These are phyloP conservation scores for Arxiozyma slooffiae DNA, from an alignment of 1,139 yeast species.

Conservation along the genomic window DNA sequence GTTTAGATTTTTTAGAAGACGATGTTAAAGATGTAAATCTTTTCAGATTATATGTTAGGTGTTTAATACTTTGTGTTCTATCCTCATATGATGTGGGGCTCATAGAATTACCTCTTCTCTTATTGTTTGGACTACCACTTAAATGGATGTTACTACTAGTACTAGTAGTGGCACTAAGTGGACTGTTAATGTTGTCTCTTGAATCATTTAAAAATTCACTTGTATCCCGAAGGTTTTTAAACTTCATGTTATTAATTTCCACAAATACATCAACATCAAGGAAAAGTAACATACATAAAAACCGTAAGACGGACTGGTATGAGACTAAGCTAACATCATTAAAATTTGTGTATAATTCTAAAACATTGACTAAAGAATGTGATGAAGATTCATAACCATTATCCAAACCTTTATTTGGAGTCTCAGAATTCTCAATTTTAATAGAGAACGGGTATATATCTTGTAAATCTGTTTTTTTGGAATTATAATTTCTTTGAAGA, in stretches of 20 bases:
- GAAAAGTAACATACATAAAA: slow-evolving; percentile 19
- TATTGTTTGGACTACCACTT: background rate
- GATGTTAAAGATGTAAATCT: slow-evolving; percentile 17
- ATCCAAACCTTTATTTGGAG: background rate
- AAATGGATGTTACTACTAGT: background rate
- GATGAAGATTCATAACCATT: background rate
- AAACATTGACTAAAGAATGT: slow-evolving; percentile 10
- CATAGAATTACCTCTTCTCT: background rate
- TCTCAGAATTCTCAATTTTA: background rate
- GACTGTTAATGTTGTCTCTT: background rate
- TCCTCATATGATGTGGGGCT: slow-evolving; percentile 7
- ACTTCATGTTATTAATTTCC: slow-evolving; percentile 20
- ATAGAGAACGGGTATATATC: background rate
- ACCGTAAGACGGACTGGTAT: slow-evolving; percentile 21
- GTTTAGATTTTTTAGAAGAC: slow-evolving; percentile 13
- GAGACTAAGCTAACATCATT: slow-evolving; percentile 22
- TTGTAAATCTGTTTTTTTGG: background rate
- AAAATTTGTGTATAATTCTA: slow-evolving; percentile 18
- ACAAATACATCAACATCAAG: slow-evolving; percentile 21
- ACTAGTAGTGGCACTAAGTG: background rate
- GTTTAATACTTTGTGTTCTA: slow-evolving; percentile 16
- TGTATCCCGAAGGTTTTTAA: slow-evolving; percentile 13
- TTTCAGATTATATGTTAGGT: slow-evolving; percentile 20
- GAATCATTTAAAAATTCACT: background rate
- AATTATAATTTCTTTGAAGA: background rate